Evolutionary conservation across 2,329 filamentous ascomycete species (phyloP), one percentile per base, ranked within the genome.

Genomic region (Talaromyces piceae): DNA sequence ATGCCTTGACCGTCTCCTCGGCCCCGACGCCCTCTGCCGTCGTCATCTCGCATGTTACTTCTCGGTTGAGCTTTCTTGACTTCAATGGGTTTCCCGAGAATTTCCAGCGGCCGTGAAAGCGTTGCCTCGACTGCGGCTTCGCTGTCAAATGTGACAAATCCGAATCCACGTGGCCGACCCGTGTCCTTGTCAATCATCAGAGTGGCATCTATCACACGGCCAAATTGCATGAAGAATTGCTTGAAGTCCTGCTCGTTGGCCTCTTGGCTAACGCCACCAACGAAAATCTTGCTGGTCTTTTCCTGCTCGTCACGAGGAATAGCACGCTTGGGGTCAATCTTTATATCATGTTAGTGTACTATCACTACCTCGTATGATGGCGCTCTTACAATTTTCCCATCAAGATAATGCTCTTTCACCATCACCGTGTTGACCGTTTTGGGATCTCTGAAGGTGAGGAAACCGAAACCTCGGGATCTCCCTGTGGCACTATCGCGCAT

Each of bases 151-250:
- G 93, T 98, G 49, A 98, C 93, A 68, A 98, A 98, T 12, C 93
- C 93, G 63, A 98, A 98, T 1, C 93, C 93, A 64, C 93, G 81
- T 2, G 93, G 93, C 37, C 93, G 83, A n/a, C 93, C 93, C 1
- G 93, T 98, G 68, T 98, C 93, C 72, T 98, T 98, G 69, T 98
- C 93, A 84, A 98, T 98, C 93, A 98, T 98, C 2, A 98, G 82
- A 0, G 93, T 98, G 2, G 93, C 93, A 71, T 98, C 93, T 33
- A 98, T 86, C 18, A 98, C 93, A 55, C 91, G 85, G 25, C 93
- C 93, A 62, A 97, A 98, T 64, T 95, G 88, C 63, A 87, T 89
- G 73, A 98, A 98, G 72, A 95, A 98, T 54, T 93, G 86, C 65
- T 89, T 90, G 68, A 98, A 98, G 66, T 97, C 90, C 56, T 91